phyloP scores from a whole-genome alignment of 345 rosid genomes.

The Luvunga scandens region DNA sequence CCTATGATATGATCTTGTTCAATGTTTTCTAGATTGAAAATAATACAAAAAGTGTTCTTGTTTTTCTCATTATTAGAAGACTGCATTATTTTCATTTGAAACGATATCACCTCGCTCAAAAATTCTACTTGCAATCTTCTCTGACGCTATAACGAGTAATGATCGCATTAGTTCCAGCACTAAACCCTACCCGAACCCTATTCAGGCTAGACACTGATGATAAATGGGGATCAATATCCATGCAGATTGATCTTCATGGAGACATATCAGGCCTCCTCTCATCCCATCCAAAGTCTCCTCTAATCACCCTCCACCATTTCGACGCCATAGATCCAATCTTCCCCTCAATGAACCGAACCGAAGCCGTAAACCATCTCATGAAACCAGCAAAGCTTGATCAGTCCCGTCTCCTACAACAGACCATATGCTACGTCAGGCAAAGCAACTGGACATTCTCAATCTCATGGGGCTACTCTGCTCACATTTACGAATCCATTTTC shows the following conservation, averaged over 20 bases:
- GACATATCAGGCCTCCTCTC: constrained; percentile 67
- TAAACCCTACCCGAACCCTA: too few relatives aligned
- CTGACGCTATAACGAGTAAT: background rate
- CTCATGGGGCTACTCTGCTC: constrained; percentile 69
- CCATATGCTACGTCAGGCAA: constrained; percentile 57
- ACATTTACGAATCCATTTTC: constrained; percentile 47
- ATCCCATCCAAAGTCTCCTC: constrained; percentile 56
- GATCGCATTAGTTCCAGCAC: too few relatives aligned
- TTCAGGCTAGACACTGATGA: too few relatives aligned
- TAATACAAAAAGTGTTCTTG: too few relatives aligned
- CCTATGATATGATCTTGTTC: too few relatives aligned
- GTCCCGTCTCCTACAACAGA: constrained; percentile 57
- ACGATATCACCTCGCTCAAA: too few relatives aligned
- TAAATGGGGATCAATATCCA: too few relatives aligned
- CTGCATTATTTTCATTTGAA: too few relatives aligned
- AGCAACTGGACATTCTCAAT: constrained; percentile 58
- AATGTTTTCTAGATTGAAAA: too few relatives aligned
- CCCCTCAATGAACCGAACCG: constrained; percentile 46
- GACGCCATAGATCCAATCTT: constrained; percentile 54
- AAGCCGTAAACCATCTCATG: constrained; percentile 57
- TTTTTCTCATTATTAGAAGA: too few relatives aligned
- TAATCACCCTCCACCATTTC: constrained; percentile 62
- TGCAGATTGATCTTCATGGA: constrained; percentile 59
- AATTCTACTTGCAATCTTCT: background rate
- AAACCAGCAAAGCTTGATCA: constrained; percentile 46